These are phyloP conservation scores for Hypoxylon fragiforme DNA, from an alignment of 495 filamentous ascomycete species.

Conservation along the genomic window DNA sequence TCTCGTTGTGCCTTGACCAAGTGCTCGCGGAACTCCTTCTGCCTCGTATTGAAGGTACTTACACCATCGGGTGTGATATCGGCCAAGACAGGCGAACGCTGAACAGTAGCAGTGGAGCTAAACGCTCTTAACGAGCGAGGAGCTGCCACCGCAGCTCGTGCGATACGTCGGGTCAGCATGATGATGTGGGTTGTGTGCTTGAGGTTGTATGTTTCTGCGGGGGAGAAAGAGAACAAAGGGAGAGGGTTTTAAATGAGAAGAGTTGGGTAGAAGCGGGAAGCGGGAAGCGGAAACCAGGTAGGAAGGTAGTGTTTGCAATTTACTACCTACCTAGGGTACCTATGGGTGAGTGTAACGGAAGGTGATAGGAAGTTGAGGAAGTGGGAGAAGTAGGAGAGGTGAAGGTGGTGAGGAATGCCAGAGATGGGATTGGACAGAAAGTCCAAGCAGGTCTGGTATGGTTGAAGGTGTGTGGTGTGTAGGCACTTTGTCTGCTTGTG, in stretches of 20 bases:
- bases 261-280: constrained; percentile 8
- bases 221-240: constrained; percentile 3
- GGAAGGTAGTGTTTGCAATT: too few species aligned
- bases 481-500: too few species aligned
- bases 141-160: constrained; percentile 51
- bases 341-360: constrained; percentile 20
- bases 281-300: too few species aligned
- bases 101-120: constrained; percentile 54
- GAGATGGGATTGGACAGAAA: constrained; percentile 31
- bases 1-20: constrained; percentile 74
- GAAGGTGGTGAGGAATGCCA: constrained; percentile 27
- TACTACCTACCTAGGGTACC: too few species aligned
- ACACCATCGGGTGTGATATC: constrained; percentile 72
- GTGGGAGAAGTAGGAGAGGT: too few species aligned
- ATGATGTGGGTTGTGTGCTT: constrained; percentile 12
- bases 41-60: constrained; percentile 73
- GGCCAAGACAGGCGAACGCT: constrained; percentile 74
- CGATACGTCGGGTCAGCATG: constrained; percentile 43
- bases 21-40: constrained; percentile 84
- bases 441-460: neutral
- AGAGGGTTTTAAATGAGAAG: neutral
- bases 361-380: neutral
- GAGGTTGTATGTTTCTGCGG: constrained; percentile 4
- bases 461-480: neutral
- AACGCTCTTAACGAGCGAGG: constrained; percentile 61